Conservation (phyloP, 192 early-diverging fungal species). For the Anaeromyces robustus region DNA sequence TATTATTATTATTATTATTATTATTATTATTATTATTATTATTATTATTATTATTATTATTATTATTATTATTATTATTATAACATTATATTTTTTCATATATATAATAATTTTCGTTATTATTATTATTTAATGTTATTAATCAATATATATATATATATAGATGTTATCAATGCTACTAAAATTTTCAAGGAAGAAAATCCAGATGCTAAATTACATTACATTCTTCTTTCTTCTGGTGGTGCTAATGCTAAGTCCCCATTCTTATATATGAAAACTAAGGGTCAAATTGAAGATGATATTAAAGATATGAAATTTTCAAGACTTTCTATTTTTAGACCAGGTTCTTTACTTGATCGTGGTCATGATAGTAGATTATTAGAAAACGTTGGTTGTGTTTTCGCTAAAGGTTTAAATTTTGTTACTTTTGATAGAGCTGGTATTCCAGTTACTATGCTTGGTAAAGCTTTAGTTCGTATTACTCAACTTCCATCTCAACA, state of each 20-base stretch:
- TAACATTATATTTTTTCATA: too few species aligned
- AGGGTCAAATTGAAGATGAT: slow-evolving; percentile 60
- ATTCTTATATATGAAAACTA: slow-evolving; percentile 56
- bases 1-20: too few species aligned
- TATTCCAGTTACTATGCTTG: background rate
- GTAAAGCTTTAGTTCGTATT: background rate
- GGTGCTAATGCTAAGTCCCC: slow-evolving; percentile 37
- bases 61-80: too few species aligned
- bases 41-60: too few species aligned
- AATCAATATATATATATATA: too few species aligned
- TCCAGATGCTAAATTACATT: slow-evolving; percentile 17
- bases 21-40: too few species aligned
- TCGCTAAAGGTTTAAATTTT: background rate
- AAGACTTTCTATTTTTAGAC: slow-evolving; percentile 45
- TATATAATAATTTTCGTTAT: too few species aligned
- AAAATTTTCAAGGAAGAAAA: slow-evolving; percentile 36
- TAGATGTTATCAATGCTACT: slow-evolving; percentile 44
- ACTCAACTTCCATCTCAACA: background rate
- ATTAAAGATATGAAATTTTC: slow-evolving; percentile 44
- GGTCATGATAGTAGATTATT: background rate
- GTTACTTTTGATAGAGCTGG: background rate
- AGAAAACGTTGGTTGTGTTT: background rate
- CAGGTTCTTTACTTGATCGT: slow-evolving; percentile 9
- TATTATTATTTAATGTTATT: too few species aligned
- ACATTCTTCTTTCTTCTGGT: slow-evolving; percentile 16